Conservation (phyloP, 1,139 yeast species). For the Sugiyamaella xylanicola region DNA sequence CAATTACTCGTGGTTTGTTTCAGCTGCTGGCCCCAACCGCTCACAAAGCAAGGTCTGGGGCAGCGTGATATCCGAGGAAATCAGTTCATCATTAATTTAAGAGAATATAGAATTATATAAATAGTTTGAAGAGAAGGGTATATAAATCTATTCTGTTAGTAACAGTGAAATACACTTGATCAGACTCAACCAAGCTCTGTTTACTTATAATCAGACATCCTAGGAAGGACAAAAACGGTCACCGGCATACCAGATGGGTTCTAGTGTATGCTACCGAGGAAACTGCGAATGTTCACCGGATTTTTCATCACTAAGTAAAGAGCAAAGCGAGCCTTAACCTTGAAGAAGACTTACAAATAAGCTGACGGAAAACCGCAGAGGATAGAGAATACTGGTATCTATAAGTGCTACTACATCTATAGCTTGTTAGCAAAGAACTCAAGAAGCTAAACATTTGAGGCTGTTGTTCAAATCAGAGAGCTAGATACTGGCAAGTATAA, state of each 20-base stretch:
- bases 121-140: not conserved
- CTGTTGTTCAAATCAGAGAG: constrained; percentile 55
- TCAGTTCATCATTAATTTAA: no score
- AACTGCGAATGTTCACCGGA: constrained; percentile 85
- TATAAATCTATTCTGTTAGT: not conserved
- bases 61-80: no score
- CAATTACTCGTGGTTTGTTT: no score
- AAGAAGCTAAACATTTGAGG: constrained; percentile 17
- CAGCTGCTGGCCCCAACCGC: no score
- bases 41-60: no score
- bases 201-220: constrained; percentile 58
- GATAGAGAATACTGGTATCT: not conserved
- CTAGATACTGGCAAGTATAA: constrained; percentile 87
- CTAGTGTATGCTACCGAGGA: constrained; percentile 86
- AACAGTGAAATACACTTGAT: no score
- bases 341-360: constrained; percentile 10
- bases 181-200: not conserved
- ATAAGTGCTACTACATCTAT: not conserved
- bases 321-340: constrained; percentile 24
- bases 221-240: constrained; percentile 74
- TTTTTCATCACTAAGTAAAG: constrained; percentile 64
- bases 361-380: not conserved
- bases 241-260: constrained; percentile 83
- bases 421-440: constrained; percentile 2
- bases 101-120: no score